Evolutionary conservation across 495 filamentous ascomycete species (phyloP), one percentile per base, ranked within the genome.

Genomic region (Penicillium antarcticum): DNA sequence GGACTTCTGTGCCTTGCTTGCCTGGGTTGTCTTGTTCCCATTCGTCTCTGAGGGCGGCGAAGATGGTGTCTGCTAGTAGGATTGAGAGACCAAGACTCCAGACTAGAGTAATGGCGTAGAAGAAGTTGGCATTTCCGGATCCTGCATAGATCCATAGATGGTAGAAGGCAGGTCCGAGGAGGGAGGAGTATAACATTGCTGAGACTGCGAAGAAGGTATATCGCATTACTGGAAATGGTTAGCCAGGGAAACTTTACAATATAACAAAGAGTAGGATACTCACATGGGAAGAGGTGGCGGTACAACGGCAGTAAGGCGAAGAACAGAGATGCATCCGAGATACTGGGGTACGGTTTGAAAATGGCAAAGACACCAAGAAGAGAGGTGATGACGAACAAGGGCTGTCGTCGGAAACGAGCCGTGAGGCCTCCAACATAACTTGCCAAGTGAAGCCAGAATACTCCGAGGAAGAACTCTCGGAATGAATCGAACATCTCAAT

Each of bases 401-500:
- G 95, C 64, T 98, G 94, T 37, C 77, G 70, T 43, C 88, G 81
- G 38, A 98, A 67, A 42, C 91, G 84, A 43, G 96, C 75, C 5
- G 86, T 89, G 9, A 97, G 69, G 0, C 88, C 92, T 16, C 84
- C 89, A 4, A 94, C 87, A 68, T 98, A 98, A 34, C 85, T 84
- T 3, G 85, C 84, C 42, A 97, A 76, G 69, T 98, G 95, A 48
- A 98, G 81, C 90, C 95, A 97, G 69, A 98, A 98, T 5, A 97
- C 91, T 17, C 88, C 95, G 2, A 98, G 79, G 78, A 98, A 98
- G 76, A 98, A 97, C 42, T 87, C 86, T 18, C 94, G 84, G 78
- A 98, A 98, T 4, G 91, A 92, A 69, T 98, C 94, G 66, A 98
- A 98, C 83, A 98, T 98, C 71, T 98, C 94, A 58, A 92, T 95